Conservation (phyloP, 768 basidiomycete species). For the Mycena pura region DNA sequence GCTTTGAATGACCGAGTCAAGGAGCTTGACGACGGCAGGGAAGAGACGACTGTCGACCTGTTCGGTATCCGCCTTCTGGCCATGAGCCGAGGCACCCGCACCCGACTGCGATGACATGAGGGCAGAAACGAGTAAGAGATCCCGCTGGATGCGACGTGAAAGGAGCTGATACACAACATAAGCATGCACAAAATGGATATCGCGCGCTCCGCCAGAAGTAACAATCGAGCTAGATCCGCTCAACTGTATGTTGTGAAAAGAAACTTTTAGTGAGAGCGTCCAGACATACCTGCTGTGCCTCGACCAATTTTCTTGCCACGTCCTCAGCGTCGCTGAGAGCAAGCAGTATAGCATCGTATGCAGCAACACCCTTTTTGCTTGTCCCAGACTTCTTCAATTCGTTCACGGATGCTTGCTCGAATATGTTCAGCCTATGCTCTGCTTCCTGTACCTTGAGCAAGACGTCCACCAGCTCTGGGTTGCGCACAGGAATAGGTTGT, state of each 20-base stretch:
- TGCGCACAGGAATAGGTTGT: constrained; percentile 82
- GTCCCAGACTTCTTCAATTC: constrained; percentile 43
- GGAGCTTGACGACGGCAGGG: constrained; percentile 87
- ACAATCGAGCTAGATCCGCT: constrained; percentile 46
- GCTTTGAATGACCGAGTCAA: constrained; percentile 86
- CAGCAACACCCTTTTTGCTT: constrained; percentile 80
- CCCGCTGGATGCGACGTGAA: constrained; percentile 86
- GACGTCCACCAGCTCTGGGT: constrained; percentile 90
- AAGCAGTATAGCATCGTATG: constrained; percentile 85
- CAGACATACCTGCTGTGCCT: constrained; percentile 72
- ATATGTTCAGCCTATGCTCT: constrained; percentile 60
- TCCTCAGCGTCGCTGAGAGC: constrained; percentile 91
- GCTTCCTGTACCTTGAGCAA: constrained; percentile 84
- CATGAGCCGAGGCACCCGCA: constrained; percentile 27
- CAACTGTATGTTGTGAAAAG: constrained; percentile 35
- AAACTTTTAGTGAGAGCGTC: not conserved
- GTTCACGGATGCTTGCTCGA: constrained; percentile 36
- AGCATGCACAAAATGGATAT: constrained; percentile 85
- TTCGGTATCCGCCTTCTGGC: constrained; percentile 42
- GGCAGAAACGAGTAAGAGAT: constrained; percentile 78
- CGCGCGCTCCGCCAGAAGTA: constrained; percentile 59
- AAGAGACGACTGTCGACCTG: constrained; percentile 76
- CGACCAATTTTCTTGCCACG: constrained; percentile 78
- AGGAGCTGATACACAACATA: constrained; percentile 90
- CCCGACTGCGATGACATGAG: constrained; percentile 55